These are phyloP conservation scores for Castanospermum australe DNA, from an alignment of 306 rosid species.

Conservation along the genomic window DNA sequence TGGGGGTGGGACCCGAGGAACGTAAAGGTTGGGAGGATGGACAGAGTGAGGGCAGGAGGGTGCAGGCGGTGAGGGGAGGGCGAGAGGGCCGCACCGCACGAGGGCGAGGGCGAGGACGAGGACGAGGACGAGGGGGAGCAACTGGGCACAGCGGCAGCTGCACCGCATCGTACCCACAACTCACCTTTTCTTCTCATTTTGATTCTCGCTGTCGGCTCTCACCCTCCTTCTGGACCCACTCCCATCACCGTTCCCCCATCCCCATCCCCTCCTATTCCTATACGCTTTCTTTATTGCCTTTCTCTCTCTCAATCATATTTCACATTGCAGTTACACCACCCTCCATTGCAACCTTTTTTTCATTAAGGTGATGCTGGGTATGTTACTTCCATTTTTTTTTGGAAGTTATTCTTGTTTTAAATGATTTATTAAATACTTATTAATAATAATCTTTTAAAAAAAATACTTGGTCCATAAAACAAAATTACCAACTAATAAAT, in stretches of 20 bases:
- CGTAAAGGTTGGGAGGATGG: not conserved
- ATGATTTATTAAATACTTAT: too few relatives aligned
- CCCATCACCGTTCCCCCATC: not conserved
- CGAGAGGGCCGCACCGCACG: conserved; percentile 48
- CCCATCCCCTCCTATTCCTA: not conserved
- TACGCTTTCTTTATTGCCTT: not conserved
- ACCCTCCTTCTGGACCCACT: conserved; percentile 12
- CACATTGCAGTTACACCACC: too few relatives aligned
- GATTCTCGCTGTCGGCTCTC: conserved; percentile 64
- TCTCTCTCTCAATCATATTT: too few relatives aligned
- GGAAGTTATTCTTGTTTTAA: too few relatives aligned
- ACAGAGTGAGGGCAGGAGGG: not conserved
- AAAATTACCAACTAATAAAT: too few relatives aligned
- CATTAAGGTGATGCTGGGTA: too few relatives aligned
- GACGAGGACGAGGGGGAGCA: conserved; percentile 43
- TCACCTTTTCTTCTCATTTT: conserved; percentile 31
- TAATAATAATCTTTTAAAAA: too few relatives aligned
- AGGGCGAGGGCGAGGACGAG: conserved; percentile 34
- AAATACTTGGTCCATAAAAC: too few relatives aligned
- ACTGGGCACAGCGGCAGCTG: not conserved
- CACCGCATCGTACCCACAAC: conserved; percentile 33
- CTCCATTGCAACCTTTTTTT: too few relatives aligned
- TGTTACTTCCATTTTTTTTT: too few relatives aligned
- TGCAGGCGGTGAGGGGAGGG: not conserved
- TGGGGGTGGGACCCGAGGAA: not conserved